Evolutionary conservation across 805 yeast species (phyloP), one percentile per base, ranked within the genome.

Genomic region (Teunomyces stri): DNA sequence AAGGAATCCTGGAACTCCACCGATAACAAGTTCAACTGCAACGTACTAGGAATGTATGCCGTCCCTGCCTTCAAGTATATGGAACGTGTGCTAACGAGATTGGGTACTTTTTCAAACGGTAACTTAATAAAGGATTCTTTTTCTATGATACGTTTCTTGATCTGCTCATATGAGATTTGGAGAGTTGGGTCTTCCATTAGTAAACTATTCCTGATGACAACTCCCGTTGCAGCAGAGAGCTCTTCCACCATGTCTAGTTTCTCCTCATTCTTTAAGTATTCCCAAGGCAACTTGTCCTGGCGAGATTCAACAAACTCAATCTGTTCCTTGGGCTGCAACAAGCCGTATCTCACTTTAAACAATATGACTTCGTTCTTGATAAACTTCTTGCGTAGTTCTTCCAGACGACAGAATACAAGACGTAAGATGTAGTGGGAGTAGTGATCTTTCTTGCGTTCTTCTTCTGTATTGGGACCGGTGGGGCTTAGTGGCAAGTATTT

Each of bases 381-480:
- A 58, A 94, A 92, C 60, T 92, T 81, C 30, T 76, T 80, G 51
- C 97, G 78, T 43, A 91, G 75, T 50, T 92, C 98, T 43, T 87
- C 88, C 3, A 82, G 80, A 52, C 96, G 82, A 61, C 97, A 88
- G 62, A 94, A 94, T 40, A 96, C 96, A 34, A 94, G 74, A 46
- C 97, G 75, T 52, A 94, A 69, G 30, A 92, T 91, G 62, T 72
- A 94, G 68, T 94, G 99, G 5, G 96, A 87, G 63, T 88, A 89
- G 59, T 89, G 92, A 66, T 94, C 99, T 62, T 92, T 92, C 53
- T 79, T 79, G 55, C 96, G 80, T 60, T 89, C 95, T 34, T 72
- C 70, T 34, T 72, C 65, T 37, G 72, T 61, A 3, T 69, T 61
- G 13, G 66, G 45, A 15, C 59, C 54, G 11, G 70, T 56, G 60